Base-by-base conservation (phyloP, 139 green algal genomes). In the Astrephomene gubernaculifera region DNA sequence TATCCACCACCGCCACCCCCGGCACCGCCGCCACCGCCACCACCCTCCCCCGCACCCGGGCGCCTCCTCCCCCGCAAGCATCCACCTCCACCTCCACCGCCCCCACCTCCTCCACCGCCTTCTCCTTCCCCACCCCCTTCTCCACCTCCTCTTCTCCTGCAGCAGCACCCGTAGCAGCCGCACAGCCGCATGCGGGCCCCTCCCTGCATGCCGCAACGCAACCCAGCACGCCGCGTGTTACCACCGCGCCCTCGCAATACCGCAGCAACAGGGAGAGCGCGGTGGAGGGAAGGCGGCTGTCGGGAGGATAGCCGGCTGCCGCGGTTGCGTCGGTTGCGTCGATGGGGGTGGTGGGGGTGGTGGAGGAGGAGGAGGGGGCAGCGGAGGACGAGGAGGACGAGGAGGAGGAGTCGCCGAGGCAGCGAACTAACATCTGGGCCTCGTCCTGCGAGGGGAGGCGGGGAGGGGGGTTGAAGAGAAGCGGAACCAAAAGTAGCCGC, bases 1-100 rank as follows among this genome's bases (percentile, higher is more conserved):
- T 90, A 75, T 96, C 93, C 25, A 92, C 80, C 21, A 93, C 88
- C 33, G 79, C 87, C 25, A 95, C 83, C 2, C 89, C 87, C 5
- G 71, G 68, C 67, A 81, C 87, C 57, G 92, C 92, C 10, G 90
- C 88, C 88, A 90, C 74, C 38, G 57, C 64, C 1, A 90, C 36
- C 43, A 87, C 36, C 19, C 83, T 83, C n/a, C 41, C 75, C 22
- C n/a, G n/a, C n/a, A n/a, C n/a, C n/a, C n/a, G n/a, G n/a, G n/a
- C n/a, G n/a, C n/a, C n/a, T n/a, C n/a, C n/a, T n/a, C n/a, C n/a
- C n/a, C n/a, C n/a, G n/a, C n/a, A n/a, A n/a, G n/a, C n/a, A n/a
- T n/a, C n/a, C n/a, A n/a, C n/a, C n/a, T n/a, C n/a, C n/a, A n/a
- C n/a, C n/a, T n/a, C n/a, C n/a, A n/a, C n/a, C n/a, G n/a, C n/a